Percentiles rank a stretch among this genome's conserved stretches.
phyloP scores from a whole-genome alignment of 2,329 filamentous ascomycete genomes.

The Aureobasidium sp. region DNA sequence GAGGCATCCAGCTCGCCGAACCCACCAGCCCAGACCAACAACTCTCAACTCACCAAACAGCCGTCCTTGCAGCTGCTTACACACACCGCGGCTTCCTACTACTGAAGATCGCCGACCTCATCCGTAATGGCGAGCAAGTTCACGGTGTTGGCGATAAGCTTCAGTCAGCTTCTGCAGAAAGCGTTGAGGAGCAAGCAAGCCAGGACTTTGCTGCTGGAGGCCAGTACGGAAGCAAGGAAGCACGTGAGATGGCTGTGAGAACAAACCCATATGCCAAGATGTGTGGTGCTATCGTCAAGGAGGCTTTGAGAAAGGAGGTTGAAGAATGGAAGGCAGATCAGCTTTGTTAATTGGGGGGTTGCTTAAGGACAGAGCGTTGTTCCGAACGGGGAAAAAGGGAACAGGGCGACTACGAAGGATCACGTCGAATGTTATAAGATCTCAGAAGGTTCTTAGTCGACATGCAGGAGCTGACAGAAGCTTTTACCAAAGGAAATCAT shows the following conservation, averaged over 20 bases:
- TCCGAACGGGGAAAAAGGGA: no score
- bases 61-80: slow-evolving; percentile 59
- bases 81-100: slow-evolving; percentile 55
- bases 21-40: slow-evolving; percentile 41
- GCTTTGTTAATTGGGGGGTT: background rate
- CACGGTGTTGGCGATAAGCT: slow-evolving; percentile 5
- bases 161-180: slow-evolving; percentile 20
- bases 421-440: background rate
- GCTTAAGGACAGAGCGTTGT: background rate
- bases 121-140: slow-evolving; percentile 7
- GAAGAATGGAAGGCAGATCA: slow-evolving; percentile 20
- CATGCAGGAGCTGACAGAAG: background rate
- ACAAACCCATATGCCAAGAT: slow-evolving; percentile 56
- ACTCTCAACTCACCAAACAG: slow-evolving; percentile 55
- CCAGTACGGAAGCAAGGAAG: slow-evolving; percentile 47
- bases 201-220: slow-evolving; percentile 46
- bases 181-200: slow-evolving; percentile 45
- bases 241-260: slow-evolving; percentile 48
- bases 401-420: background rate
- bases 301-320: slow-evolving; percentile 49
- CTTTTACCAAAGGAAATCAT: no score
- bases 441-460: background rate
- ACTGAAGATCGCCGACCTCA: slow-evolving; percentile 30
- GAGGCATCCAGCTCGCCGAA: slow-evolving; percentile 50
- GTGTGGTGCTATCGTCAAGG: slow-evolving; percentile 52